A percentile compares a stretch with the other conserved stretches of the same genome.
Evolutionary conservation across 305 asterid genomes (phyloP).

Genomic region (Solanum hybrid): DNA sequence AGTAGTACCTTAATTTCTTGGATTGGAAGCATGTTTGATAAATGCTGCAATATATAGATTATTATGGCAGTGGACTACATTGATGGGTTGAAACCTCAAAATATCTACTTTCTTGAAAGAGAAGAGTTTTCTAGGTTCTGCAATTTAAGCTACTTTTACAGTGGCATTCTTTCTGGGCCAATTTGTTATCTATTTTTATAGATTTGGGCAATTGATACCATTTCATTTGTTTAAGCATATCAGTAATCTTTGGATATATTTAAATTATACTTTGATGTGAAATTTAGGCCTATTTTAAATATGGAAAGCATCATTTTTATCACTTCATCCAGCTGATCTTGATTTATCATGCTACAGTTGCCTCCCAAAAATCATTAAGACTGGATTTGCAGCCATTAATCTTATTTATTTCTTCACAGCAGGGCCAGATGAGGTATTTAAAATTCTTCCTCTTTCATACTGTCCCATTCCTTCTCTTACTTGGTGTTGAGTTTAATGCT

Average conservation of each 20-base stretch:
- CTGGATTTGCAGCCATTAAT: conserved; percentile 96
- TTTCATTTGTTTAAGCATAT: background rate
- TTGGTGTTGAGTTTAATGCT: background rate
- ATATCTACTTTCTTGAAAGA: background rate
- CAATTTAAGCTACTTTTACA: background rate
- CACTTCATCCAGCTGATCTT: conserved; percentile 17
- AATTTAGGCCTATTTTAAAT: background rate
- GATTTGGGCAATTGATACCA: background rate
- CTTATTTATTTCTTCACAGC: conserved; percentile 98
- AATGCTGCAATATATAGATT: background rate
- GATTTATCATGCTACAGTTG: conserved; percentile 41
- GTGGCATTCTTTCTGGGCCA: background rate
- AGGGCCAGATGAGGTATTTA: conserved; percentile 96
- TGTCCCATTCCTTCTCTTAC: background rate
- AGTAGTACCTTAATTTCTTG: background rate
- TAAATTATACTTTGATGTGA: background rate
- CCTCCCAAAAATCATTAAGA: conserved; percentile 89
- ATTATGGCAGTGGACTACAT: background rate
- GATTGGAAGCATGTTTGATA: background rate
- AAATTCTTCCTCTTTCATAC: background rate
- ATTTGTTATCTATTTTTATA: background rate
- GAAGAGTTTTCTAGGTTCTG: background rate
- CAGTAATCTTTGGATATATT: background rate
- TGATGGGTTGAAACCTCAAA: background rate
- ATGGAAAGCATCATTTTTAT: background rate